phyloP scores from a whole-genome alignment of 1,139 yeast species.

The Pichia sp. region DNA sequence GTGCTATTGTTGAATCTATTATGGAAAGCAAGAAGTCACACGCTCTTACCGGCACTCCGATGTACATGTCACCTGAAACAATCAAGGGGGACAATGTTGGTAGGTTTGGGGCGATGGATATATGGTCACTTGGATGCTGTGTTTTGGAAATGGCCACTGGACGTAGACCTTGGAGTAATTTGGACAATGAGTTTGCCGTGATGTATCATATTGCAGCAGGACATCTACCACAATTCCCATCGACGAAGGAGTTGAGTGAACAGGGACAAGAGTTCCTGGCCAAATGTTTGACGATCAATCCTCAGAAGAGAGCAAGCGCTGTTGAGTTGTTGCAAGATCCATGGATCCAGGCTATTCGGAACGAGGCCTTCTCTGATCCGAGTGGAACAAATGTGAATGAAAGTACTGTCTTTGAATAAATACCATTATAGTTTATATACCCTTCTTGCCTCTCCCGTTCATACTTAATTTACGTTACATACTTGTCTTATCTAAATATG shows the following conservation, averaged over 20 bases:
- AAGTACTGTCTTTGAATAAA: background rate
- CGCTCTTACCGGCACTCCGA: constrained; percentile 90
- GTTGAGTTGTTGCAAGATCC: constrained; percentile 83
- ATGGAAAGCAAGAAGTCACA: constrained; percentile 21
- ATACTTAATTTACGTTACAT: background rate
- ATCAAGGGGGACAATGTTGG: constrained; percentile 73
- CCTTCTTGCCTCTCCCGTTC: background rate
- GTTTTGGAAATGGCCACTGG: constrained; percentile 82
- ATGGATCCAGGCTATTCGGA: constrained; percentile 76
- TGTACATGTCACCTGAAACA: constrained; percentile 97
- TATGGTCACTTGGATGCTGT: constrained; percentile 83
- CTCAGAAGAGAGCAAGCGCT: constrained; percentile 75
- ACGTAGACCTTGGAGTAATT: constrained; percentile 80
- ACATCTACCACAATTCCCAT: constrained; percentile 81
- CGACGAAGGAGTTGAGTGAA: constrained; percentile 69
- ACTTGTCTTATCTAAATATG: background rate
- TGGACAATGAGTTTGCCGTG: constrained; percentile 97
- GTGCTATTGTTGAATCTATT: constrained; percentile 7
- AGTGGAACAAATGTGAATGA: constrained; percentile 2
- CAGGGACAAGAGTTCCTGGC: constrained; percentile 69
- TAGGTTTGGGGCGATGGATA: constrained; percentile 71
- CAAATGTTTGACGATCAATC: constrained; percentile 80
- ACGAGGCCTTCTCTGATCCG: constrained; percentile 57
- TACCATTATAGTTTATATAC: background rate
- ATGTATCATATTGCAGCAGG: constrained; percentile 99